These are phyloP conservation scores for Pseudocercospora crystallina DNA, from an alignment of 2,329 filamentous ascomycete genomes.

Conservation along the genomic window DNA sequence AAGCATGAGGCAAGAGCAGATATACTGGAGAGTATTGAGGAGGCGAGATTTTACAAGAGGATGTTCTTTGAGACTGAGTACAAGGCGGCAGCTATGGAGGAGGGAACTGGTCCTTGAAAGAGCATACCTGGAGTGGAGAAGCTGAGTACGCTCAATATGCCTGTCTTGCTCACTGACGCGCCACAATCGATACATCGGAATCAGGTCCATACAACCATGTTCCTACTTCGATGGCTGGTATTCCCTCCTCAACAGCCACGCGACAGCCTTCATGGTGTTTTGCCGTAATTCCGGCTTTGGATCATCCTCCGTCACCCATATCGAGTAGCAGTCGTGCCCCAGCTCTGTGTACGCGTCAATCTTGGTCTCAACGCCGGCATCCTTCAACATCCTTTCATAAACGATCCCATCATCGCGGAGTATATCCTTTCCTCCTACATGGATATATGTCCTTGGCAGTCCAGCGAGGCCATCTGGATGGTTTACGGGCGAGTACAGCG, in stretches of 20 bases:
- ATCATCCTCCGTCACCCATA: neutral
- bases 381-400: constrained; percentile 1
- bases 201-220: too few species aligned
- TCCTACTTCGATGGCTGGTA: neutral
- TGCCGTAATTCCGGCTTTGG: neutral
- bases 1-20: constrained; percentile 83
- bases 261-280: constrained; percentile 4
- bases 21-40: constrained; percentile 91
- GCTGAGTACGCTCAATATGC: too few species aligned
- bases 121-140: too few species aligned
- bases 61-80: constrained; percentile 58
- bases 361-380: constrained; percentile 1
- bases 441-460: constrained; percentile 1
- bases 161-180: too few species aligned
- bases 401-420: constrained; percentile 3
- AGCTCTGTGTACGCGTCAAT: neutral
- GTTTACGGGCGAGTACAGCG: constrained; percentile 5
- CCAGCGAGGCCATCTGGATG: neutral
- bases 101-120: too few species aligned
- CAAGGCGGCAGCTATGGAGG: neutral
- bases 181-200: too few species aligned
- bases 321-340: constrained; percentile 4
- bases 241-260: constrained; percentile 6
- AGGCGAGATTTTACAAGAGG: constrained; percentile 80
- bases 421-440: neutral